Percentiles rank a stretch among this genome's conserved stretches.
Conservation (phyloP, 139 green algal genomes). For the Haematococcus lacustris region DNA sequence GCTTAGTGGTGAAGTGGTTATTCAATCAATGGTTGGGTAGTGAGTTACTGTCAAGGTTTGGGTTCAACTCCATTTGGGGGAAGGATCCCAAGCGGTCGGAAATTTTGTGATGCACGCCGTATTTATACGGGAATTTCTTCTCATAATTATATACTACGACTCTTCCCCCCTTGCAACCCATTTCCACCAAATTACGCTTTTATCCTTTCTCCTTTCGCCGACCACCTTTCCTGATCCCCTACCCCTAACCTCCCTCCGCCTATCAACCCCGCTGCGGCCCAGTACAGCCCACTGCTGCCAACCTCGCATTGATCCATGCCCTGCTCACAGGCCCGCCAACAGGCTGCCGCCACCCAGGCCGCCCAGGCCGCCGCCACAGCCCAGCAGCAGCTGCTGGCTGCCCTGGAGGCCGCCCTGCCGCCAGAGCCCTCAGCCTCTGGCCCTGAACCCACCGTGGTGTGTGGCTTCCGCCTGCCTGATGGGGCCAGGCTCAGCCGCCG, state of each 20-base stretch:
- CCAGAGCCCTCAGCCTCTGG: slow-evolving; percentile 32
- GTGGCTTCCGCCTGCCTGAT: slow-evolving; percentile 61
- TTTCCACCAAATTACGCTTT: no score
- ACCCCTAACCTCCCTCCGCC: no score
- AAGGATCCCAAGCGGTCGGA: no score
- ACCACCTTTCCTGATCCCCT: no score
- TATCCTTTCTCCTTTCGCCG: no score
- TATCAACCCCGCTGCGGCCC: no score
- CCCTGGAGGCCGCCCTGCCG: slow-evolving; percentile 30
- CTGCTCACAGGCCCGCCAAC: neutral
- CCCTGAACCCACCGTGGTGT: slow-evolving; percentile 7
- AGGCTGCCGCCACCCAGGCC: slow-evolving; percentile 11
- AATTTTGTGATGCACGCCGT: no score
- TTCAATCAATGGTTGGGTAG: neutral
- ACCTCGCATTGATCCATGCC: neutral
- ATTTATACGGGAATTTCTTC: no score
- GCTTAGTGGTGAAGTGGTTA: no score
- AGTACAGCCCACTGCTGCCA: neutral
- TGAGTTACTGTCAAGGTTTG: neutral
- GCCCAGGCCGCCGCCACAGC: slow-evolving; percentile 10
- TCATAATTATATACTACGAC: no score
- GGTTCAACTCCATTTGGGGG: no score
- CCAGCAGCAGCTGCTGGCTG: slow-evolving; percentile 11
- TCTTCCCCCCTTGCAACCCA: no score
- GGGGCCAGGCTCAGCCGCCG: slow-evolving; percentile 35